These are phyloP conservation scores for Kickxella alabastrina DNA, from an alignment of 192 early-diverging fungal species.

Conservation along the genomic window DNA sequence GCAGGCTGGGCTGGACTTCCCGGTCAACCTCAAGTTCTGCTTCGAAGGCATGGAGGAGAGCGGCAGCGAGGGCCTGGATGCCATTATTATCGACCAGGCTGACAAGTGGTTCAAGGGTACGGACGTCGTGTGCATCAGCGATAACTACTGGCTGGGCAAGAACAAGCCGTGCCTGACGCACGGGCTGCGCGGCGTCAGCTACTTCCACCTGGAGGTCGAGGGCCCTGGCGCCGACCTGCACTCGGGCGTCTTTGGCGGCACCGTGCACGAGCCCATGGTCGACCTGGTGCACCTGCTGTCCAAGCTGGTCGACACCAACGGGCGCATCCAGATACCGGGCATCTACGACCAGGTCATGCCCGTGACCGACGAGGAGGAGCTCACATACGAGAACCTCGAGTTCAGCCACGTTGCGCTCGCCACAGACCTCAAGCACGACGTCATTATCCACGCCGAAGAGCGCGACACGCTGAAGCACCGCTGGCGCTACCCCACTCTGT, in stretches of 20 bases:
- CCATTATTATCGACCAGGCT: conserved; percentile 80
- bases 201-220: conserved; percentile 62
- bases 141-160: conserved; percentile 98
- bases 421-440: conserved; percentile 70
- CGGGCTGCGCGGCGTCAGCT: conserved; percentile 79
- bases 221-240: conserved; percentile 92
- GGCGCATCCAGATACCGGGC: conserved; percentile 88
- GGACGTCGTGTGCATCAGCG: conserved; percentile 94
- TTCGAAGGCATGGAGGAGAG: conserved; percentile 93
- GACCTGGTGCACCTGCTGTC: conserved; percentile 82
- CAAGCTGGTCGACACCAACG: conserved; percentile 78
- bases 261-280: conserved; percentile 97
- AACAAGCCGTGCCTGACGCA: conserved; percentile 97
- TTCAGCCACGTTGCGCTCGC: conserved; percentile 61
- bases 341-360: conserved; percentile 88
- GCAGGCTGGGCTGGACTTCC: conserved; percentile 82
- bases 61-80: conserved; percentile 94
- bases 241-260: conserved; percentile 93
- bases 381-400: conserved; percentile 77
- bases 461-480: conserved; percentile 80
- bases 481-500: conserved; percentile 95
- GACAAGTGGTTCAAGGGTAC: conserved; percentile 84
- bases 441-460: conserved; percentile 72
- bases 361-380: conserved; percentile 76
- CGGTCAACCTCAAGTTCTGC: conserved; percentile 95